Base-by-base conservation (phyloP, 768 basidiomycete genomes). In the Lactarius quietus region DNA sequence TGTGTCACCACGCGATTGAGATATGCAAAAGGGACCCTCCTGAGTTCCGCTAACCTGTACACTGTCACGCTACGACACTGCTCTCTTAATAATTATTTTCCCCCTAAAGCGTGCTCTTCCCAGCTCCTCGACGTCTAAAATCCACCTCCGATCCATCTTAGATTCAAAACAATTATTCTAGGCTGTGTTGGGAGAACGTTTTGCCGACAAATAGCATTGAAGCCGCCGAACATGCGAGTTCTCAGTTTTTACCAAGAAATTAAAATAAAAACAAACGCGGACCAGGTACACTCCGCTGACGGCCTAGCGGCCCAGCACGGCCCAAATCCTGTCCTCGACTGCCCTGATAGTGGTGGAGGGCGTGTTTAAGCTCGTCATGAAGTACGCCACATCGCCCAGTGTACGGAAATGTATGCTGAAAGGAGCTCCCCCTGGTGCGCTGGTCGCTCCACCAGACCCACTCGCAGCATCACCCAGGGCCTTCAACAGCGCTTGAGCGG, bases 361-460 rank as follows among this genome's bases (percentile, higher is more conserved):
- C 1, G 90, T 94, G 72, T 93, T 94, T 45, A 95, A 79, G 75
- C 91, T 93, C 7, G 86, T 87, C 84, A 96, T 95, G 73, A 95
- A 91, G 74, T 96, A 96, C n/a, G 89, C 89, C 10, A 94, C 87
- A 72, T 95, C 86, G 0, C 96, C 96, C 41, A 98, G 77, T 0
- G 96, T 95, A 63, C 96, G 83, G 68, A 83, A 94, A 74, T 98
- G 90, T 26, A 98, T 83, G 41, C 83, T 81, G 75, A 88, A 88
- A 6, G 84, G 78, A 20, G 79, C 79, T 39, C 85, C 82, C 2
- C 83, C 82, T 10, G 84, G 84, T 1, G 81, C 80, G 0, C 79
- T 66, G 5, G 83, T 65, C 54, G 41, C 26, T 0, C 33, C 78
- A 14, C 66, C 66, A 7, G 73, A 72, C 29, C 70, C 66, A 1